phyloP scores from a whole-genome alignment of 106 monocot genomes.

The Dioscorea dumetorum region DNA sequence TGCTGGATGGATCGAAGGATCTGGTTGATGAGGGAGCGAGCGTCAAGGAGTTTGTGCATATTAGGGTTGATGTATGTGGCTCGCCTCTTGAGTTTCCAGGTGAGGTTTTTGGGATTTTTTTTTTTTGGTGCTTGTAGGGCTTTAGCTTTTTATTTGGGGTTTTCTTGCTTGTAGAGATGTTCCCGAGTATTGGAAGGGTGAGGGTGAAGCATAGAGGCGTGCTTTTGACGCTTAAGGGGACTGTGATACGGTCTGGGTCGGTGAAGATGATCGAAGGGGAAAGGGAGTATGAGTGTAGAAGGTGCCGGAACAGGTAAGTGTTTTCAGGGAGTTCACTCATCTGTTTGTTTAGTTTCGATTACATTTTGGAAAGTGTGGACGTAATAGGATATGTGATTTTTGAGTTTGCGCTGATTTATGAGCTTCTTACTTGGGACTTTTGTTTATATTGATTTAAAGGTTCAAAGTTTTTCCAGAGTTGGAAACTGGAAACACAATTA shows the following conservation, averaged over 20 bases:
- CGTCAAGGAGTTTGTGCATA: conserved; percentile 65
- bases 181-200: conserved; percentile 76
- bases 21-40: conserved; percentile 11
- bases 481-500: conserved; percentile 80
- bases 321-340: not conserved
- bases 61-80: conserved; percentile 65
- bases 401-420: not conserved
- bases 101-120: conserved; percentile 21
- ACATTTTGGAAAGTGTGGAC: not conserved
- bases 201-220: conserved; percentile 84
- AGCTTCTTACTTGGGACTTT: not conserved
- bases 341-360: not conserved
- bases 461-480: conserved; percentile 90
- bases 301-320: conserved; percentile 70
- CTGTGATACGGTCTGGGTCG: conserved; percentile 75
- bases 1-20: conserved; percentile 36
- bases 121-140: not conserved
- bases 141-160: not conserved
- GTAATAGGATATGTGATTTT: not conserved
- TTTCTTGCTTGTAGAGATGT: conserved; percentile 49
- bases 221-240: conserved; percentile 84
- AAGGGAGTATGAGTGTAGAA: conserved; percentile 72
- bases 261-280: conserved; percentile 98
- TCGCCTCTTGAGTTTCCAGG: conserved; percentile 90
- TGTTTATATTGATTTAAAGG: conserved; percentile 26